phyloP scores from a whole-genome alignment of 169 alveolate species.

The Eimeria brunetti region DNA sequence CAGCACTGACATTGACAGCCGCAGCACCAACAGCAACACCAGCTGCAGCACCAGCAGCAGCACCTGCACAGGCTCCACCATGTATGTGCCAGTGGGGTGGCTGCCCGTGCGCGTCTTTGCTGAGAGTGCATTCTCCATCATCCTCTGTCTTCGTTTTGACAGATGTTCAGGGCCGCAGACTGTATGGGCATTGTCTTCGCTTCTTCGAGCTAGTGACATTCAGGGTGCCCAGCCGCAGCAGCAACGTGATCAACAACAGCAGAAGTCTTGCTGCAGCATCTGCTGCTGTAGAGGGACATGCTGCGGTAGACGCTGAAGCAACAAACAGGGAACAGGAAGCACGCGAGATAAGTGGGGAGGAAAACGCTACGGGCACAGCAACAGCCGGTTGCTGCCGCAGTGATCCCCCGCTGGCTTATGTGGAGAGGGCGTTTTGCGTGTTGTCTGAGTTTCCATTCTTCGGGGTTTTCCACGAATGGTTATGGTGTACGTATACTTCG shows the following conservation, averaged over 20 bases:
- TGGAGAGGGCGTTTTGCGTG: conserved; percentile 67
- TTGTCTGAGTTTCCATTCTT: conserved; percentile 44
- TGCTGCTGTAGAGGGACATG: conserved; percentile 16
- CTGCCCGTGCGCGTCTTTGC: conserved; percentile 55
- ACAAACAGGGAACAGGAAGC: not conserved
- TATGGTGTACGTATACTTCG: conserved; percentile 57
- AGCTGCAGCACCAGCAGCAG: not conserved
- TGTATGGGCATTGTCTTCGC: conserved; percentile 59
- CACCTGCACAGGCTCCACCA: not conserved
- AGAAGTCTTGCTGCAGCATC: not conserved
- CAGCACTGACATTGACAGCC: conserved; percentile 11
- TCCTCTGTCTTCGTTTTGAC: conserved; percentile 59
- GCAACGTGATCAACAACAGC: not conserved
- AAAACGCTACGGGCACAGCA: not conserved
- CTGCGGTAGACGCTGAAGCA: not conserved
- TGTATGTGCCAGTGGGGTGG: conserved; percentile 68
- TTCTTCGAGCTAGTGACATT: conserved; percentile 49
- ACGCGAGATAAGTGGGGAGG: not conserved
- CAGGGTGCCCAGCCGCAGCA: not conserved
- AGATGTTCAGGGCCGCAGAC: conserved; percentile 45
- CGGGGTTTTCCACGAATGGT: conserved; percentile 49
- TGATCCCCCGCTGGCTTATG: conserved; percentile 44
- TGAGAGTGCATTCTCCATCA: conserved; percentile 58
- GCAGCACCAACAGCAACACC: conserved; percentile 9
- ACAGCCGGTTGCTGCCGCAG: not conserved